Percentiles rank a stretch among this genome's conserved stretches.
phyloP scores from a whole-genome alignment of 140 eudicot genomes.

The Anethum foeniculum region DNA sequence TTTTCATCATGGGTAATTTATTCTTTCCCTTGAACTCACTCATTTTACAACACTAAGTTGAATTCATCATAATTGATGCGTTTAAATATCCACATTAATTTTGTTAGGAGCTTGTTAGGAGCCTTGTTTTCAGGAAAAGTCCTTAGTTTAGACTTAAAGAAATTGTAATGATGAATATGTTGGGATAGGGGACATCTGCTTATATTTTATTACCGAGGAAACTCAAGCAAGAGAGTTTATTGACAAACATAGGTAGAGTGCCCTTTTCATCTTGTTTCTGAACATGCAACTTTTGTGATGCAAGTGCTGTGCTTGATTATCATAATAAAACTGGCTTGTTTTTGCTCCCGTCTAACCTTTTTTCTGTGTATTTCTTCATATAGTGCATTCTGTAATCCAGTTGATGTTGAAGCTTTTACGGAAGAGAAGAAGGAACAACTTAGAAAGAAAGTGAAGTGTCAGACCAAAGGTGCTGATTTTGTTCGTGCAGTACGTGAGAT shows the following conservation, averaged over 20 bases:
- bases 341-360: neutral
- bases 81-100: too few relatives aligned
- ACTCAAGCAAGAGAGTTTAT: neutral
- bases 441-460: constrained; percentile 36
- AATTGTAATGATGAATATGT: neutral
- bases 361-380: neutral
- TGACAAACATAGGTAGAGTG: neutral
- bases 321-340: neutral
- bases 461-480: constrained; percentile 83
- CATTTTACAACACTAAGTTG: neutral
- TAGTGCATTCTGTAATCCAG: constrained; percentile 94
- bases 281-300: neutral
- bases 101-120: neutral
- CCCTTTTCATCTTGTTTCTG: neutral
- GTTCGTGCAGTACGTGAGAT: constrained; percentile 80
- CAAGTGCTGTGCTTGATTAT: neutral
- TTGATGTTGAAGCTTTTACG: constrained; percentile 83
- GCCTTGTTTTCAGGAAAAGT: neutral
- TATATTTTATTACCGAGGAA: too few relatives aligned
- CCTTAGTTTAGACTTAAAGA: neutral
- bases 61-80: neutral
- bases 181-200: neutral
- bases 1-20: neutral
- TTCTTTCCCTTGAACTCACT: neutral
- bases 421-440: constrained; percentile 69